Conservation (phyloP, 805 yeast genomes). For the Saturnispora hagleri region DNA sequence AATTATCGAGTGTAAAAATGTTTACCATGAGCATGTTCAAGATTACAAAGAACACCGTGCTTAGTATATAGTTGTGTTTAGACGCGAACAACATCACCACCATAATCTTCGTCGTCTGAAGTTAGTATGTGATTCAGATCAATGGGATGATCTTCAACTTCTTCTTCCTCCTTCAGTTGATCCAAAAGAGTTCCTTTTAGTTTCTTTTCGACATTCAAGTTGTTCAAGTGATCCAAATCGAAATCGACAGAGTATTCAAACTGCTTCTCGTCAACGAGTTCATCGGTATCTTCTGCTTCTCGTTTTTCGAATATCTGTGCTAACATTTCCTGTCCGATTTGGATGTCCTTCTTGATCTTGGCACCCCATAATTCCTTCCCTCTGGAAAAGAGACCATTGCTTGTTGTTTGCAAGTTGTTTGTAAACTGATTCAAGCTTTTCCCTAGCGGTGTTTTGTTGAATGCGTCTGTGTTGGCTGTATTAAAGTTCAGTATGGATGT, state of each 20-base stretch:
- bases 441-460: conserved; percentile 11
- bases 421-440: conserved; percentile 20
- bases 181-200: conserved; percentile 8
- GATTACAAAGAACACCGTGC: not conserved
- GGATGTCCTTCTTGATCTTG: conserved; percentile 16
- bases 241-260: conserved; percentile 21
- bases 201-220: conserved; percentile 5
- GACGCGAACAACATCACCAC: conserved; percentile 16
- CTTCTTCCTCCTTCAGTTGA: conserved; percentile 11
- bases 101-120: conserved; percentile 18
- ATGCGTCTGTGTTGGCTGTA: conserved; percentile 4
- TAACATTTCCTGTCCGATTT: conserved; percentile 12
- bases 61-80: not conserved
- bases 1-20: conserved; percentile 49
- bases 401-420: conserved; percentile 15
- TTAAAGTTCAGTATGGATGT: conserved; percentile 13
- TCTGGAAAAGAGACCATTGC: conserved; percentile 18
- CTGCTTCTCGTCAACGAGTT: conserved; percentile 13
- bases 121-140: not conserved
- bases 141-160: conserved; percentile 1
- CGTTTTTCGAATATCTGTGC: conserved; percentile 11
- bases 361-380: conserved; percentile 22
- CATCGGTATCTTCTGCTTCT: not conserved
- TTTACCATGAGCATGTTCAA: conserved; percentile 13
- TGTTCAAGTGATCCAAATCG: conserved; percentile 9